Conservation (phyloP, 2,329 filamentous ascomycete species). For the Penicillium paneum region DNA sequence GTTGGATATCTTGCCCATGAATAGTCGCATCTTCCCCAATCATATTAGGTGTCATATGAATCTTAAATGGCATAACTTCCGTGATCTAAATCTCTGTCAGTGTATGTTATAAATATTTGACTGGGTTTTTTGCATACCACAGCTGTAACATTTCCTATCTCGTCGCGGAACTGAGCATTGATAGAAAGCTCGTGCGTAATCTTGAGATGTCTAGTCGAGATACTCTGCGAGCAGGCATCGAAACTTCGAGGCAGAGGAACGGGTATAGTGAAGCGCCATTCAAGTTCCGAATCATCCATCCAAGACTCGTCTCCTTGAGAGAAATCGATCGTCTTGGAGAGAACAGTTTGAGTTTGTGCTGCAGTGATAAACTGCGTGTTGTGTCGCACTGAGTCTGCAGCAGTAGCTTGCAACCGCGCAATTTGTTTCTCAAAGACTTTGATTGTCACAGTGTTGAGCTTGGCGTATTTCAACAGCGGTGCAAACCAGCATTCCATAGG, state of each 20-base stretch:
- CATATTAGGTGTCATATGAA: neutral
- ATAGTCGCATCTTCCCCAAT: neutral
- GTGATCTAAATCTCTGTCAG: neutral
- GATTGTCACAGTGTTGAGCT: conserved; percentile 8
- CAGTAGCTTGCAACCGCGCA: conserved; percentile 15
- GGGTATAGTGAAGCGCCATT: conserved; percentile 1
- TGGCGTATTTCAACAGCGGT: conserved; percentile 12
- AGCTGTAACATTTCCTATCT: neutral
- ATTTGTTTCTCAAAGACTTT: conserved; percentile 17
- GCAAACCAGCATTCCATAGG: conserved; percentile 19
- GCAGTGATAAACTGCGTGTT: conserved; percentile 14
- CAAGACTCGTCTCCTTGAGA: neutral
- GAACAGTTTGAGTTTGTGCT: conserved; percentile 6
- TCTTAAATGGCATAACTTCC: conserved; percentile 1
- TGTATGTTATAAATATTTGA: no score
- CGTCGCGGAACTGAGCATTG: neutral
- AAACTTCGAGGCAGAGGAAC: neutral
- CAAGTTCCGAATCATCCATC: neutral
- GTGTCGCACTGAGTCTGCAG: conserved; percentile 14
- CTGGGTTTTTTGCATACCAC: neutral
- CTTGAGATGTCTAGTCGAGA: conserved; percentile 1
- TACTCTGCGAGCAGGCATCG: conserved; percentile 3
- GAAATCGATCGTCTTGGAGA: neutral
- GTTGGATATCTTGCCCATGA: neutral
- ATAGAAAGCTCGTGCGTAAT: conserved; percentile 1